These are phyloP conservation scores for Cladosporium sphaerospermum DNA, from an alignment of 2,329 filamentous ascomycete species.

Conservation along the genomic window DNA sequence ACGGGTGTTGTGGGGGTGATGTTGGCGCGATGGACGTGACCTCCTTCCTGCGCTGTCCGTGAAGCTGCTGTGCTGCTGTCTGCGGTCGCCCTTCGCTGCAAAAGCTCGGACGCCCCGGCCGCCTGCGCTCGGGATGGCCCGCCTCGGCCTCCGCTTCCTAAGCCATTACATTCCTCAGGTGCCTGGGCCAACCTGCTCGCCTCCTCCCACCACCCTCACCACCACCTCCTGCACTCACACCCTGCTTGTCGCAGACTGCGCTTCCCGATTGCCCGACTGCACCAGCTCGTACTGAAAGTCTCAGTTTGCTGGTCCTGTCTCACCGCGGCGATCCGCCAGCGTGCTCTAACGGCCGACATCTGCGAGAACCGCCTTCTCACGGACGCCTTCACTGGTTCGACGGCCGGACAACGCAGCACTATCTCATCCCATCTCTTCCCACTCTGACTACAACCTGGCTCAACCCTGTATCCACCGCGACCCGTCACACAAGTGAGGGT, in stretches of 20 bases:
- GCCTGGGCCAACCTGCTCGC: constrained; percentile 6
- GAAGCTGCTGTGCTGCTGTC: background rate
- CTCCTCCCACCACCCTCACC: constrained; percentile 16
- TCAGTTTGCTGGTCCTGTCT: constrained; percentile 6
- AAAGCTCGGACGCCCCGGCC: background rate
- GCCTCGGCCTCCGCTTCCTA: background rate
- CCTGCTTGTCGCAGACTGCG: constrained; percentile 22
- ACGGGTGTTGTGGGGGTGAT: constrained; percentile 14
- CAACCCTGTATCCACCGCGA: constrained; percentile 12
- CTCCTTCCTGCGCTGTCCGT: background rate
- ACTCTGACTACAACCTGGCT: too few species aligned
- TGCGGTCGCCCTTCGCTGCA: background rate
- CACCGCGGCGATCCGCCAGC: constrained; percentile 6
- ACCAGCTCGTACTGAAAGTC: constrained; percentile 2
- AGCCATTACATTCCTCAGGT: background rate
- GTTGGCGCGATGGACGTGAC: background rate
- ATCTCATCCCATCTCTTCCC: background rate
- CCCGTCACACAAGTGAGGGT: constrained; percentile 9
- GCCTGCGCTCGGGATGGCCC: background rate
- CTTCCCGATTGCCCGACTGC: constrained; percentile 9
- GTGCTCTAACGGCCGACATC: constrained; percentile 22
- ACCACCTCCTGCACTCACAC: constrained; percentile 12
- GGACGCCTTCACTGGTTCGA: constrained; percentile 60
- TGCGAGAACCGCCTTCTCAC: constrained; percentile 32
- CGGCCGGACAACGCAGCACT: constrained; percentile 22